A percentile compares a stretch with the other conserved stretches of the same genome.
These are phyloP conservation scores for Ogataea nitratoaversa DNA, from an alignment of 805 yeast genomes.

Conservation along the genomic window DNA sequence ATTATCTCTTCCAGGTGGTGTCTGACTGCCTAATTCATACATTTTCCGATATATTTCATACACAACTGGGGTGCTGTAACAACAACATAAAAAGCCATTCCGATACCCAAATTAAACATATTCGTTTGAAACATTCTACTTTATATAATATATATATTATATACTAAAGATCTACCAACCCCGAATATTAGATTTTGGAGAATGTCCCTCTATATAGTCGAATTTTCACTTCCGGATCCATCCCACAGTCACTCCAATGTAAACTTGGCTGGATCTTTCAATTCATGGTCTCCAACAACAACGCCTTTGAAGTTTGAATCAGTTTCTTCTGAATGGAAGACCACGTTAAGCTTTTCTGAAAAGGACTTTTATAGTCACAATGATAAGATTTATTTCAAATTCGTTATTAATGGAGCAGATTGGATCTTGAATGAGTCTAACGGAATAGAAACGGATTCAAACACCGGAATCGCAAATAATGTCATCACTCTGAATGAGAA, in stretches of 20 bases:
- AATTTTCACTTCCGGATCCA: slow-evolving; percentile 16
- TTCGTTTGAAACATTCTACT: too few species aligned
- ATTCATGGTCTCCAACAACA: slow-evolving; percentile 15
- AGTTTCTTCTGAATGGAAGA: slow-evolving; percentile 6
- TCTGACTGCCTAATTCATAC: too few species aligned
- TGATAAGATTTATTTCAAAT: slow-evolving; percentile 25
- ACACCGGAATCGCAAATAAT: slow-evolving; percentile 26
- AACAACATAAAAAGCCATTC: too few species aligned
- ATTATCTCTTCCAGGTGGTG: too few species aligned
- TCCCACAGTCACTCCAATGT: slow-evolving; percentile 8
- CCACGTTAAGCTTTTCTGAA: slow-evolving; percentile 1
- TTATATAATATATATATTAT: too few species aligned
- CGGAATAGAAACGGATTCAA: slow-evolving; percentile 20
- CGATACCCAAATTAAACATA: too few species aligned
- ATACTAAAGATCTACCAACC: too few species aligned
- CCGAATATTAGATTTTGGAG: too few species aligned
- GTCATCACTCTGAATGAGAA: slow-evolving; percentile 6
- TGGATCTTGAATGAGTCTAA: slow-evolving; percentile 26
- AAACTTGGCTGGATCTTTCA: slow-evolving; percentile 21
- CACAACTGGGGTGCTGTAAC: too few species aligned
- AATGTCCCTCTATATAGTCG: slow-evolving; percentile 4
- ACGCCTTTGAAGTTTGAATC: slow-evolving; percentile 6
- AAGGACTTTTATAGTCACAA: slow-evolving; percentile 2
- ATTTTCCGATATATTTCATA: too few species aligned
- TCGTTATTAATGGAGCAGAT: slow-evolving; percentile 21